Evolutionary conservation across 2,329 filamentous ascomycete genomes (phyloP).

Genomic region (Incumbomyces lentus): DNA sequence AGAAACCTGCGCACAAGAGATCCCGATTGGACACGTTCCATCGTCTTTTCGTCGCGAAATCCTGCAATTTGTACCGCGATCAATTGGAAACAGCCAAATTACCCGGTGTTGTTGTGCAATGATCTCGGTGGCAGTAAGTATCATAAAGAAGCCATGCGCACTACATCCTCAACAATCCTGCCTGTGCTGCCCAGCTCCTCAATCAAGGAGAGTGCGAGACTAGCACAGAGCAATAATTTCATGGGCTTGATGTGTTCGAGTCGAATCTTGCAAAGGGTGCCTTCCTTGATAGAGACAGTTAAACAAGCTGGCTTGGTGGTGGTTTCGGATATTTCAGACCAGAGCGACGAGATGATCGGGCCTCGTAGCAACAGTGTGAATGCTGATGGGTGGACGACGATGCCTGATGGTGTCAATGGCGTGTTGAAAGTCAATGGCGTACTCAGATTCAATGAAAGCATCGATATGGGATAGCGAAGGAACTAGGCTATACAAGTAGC

Average conservation of each 20-base stretch:
- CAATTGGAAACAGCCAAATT: constrained; percentile 99
- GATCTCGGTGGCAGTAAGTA: constrained; percentile 52
- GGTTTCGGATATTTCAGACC: constrained; percentile 73
- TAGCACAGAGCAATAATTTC: constrained; percentile 91
- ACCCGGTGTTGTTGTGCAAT: constrained; percentile 87
- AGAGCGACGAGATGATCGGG: constrained; percentile 26
- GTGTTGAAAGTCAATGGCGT: constrained; percentile 77
- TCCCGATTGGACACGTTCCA: constrained; percentile 66
- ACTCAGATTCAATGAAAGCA: constrained; percentile 82
- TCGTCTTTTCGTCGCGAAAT: constrained; percentile 93
- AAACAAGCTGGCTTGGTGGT: constrained; percentile 89
- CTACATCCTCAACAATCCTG: neutral
- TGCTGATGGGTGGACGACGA: constrained; percentile 42
- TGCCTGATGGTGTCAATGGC: constrained; percentile 78
- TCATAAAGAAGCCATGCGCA: constrained; percentile 3
- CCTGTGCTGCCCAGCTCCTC: constrained; percentile 45
- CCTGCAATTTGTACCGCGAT: constrained; percentile 80
- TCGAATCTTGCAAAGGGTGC: constrained; percentile 79
- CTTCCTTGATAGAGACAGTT: constrained; percentile 81
- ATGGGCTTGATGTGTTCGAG: constrained; percentile 94
- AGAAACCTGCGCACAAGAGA: constrained; percentile 54
- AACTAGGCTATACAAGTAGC: neutral
- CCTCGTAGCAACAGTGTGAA: constrained; percentile 22
- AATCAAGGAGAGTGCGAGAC: constrained; percentile 87
- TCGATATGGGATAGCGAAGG: constrained; percentile 50